Evolutionary conservation across 1,139 yeast genomes (phyloP).

Genomic region (Pichia sp.): DNA sequence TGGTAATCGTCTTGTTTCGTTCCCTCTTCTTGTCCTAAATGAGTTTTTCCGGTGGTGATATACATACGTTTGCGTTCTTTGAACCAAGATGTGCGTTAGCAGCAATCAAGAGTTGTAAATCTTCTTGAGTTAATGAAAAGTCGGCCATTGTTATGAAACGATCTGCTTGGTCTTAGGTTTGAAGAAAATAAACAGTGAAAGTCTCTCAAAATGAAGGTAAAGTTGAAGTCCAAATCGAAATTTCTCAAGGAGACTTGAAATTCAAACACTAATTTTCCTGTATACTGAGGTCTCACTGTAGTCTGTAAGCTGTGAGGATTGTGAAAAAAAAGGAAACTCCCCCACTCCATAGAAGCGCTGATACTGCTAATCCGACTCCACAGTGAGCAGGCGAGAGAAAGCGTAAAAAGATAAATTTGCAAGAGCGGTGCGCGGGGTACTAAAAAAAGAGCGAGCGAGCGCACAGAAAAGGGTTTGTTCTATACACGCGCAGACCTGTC

Average conservation of each 20-base stretch:
- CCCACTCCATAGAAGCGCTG: not conserved
- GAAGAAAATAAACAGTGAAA: not conserved
- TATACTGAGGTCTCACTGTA: not conserved
- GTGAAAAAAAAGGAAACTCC: not conserved
- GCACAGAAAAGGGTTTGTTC: not conserved
- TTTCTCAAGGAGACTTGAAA: not conserved
- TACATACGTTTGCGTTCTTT: constrained; percentile 96
- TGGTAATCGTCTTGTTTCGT: not conserved
- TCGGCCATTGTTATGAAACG: constrained; percentile 30
- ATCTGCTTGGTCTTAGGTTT: constrained; percentile 16
- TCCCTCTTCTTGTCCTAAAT: not conserved
- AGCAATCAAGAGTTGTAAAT: constrained; percentile 99
- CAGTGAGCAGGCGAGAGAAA: not conserved
- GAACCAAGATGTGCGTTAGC: constrained; percentile 99
- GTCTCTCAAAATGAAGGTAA: not conserved
- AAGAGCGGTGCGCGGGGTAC: constrained; percentile 2
- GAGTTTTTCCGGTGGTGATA: not conserved
- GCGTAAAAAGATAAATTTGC: not conserved
- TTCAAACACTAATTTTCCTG: not conserved
- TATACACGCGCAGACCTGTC: not conserved
- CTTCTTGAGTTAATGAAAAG: constrained; percentile 73
- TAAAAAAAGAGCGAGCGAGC: constrained; percentile 1
- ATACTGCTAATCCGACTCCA: not conserved
- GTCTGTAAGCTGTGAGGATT: not conserved
- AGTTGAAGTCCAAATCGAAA: not conserved